phyloP scores from a whole-genome alignment of 1,139 yeast genomes.

The Kodamaea fungicola region DNA sequence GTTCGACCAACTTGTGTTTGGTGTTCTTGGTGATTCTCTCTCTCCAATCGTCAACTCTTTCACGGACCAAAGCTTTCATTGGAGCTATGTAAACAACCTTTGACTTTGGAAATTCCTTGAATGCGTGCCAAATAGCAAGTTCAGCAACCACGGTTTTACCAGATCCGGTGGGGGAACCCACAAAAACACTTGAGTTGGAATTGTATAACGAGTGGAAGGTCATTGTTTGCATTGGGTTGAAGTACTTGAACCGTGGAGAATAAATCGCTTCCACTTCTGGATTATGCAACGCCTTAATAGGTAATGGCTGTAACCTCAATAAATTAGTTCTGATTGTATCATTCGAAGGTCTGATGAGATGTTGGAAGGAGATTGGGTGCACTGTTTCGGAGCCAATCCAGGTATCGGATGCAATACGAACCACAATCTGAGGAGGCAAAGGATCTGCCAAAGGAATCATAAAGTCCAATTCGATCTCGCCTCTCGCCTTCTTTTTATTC shows the following conservation, averaged over 20 bases:
- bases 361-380: slow-evolving; percentile 84
- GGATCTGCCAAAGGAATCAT: slow-evolving; percentile 92
- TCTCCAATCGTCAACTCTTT: slow-evolving; percentile 95
- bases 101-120: slow-evolving; percentile 71
- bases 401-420: slow-evolving; percentile 73
- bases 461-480: slow-evolving; percentile 76
- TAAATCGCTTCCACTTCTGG: slow-evolving; percentile 67
- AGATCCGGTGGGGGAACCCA: slow-evolving; percentile 98
- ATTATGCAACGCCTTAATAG: slow-evolving; percentile 75
- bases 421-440: slow-evolving; percentile 79
- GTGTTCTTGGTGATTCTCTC: slow-evolving; percentile 62
- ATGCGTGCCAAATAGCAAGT: slow-evolving; percentile 95
- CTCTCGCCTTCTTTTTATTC: slow-evolving; percentile 52
- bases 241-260: slow-evolving; percentile 64
- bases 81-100: slow-evolving; percentile 96
- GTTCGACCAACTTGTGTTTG: slow-evolving; percentile 72
- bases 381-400: slow-evolving; percentile 88
- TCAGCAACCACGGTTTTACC: slow-evolving; percentile 98
- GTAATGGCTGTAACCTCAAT: slow-evolving; percentile 79
- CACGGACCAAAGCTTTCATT: slow-evolving; percentile 96
- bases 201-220: slow-evolving; percentile 86
- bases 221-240: slow-evolving; percentile 99
- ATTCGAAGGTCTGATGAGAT: slow-evolving; percentile 81
- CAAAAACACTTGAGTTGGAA: slow-evolving; percentile 73
- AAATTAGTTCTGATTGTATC: slow-evolving; percentile 83